Evolutionary conservation across 768 basidiomycete species (phyloP).

Genomic region (Botryobasidium botryosum): DNA sequence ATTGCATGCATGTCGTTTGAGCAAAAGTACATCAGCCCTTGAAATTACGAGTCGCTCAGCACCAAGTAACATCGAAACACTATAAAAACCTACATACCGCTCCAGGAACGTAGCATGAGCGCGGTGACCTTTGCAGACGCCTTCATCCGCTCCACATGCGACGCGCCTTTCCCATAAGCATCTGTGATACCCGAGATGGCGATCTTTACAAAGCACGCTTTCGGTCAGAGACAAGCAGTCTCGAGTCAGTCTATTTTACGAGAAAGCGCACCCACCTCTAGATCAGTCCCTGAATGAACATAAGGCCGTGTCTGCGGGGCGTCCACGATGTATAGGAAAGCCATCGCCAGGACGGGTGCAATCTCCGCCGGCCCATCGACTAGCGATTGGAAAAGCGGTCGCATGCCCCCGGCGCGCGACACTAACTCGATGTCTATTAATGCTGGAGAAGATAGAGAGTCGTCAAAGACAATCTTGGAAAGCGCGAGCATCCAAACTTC

Average conservation of each 20-base stretch:
- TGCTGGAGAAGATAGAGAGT: constrained; percentile 30
- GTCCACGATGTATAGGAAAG: constrained; percentile 73
- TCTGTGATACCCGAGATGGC: constrained; percentile 83
- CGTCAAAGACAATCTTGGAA: constrained; percentile 1
- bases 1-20: constrained; percentile 79
- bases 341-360: constrained; percentile 55
- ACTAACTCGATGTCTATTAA: constrained; percentile 77
- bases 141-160: constrained; percentile 65
- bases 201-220: constrained; percentile 31
- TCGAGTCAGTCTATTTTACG: not conserved
- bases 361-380: constrained; percentile 84
- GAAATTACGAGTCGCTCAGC: constrained; percentile 1
- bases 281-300: constrained; percentile 64
- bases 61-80: not conserved
- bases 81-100: constrained; percentile 43
- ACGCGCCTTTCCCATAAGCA: constrained; percentile 68
- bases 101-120: constrained; percentile 80
- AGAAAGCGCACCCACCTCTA: constrained; percentile 47
- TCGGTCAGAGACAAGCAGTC: constrained; percentile 1
- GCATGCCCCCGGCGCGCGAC: constrained; percentile 62
- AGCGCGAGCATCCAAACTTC: constrained; percentile 16
- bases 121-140: constrained; percentile 63
- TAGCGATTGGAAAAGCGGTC: constrained; percentile 69
- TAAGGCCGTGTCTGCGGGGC: constrained; percentile 66
- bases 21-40: constrained; percentile 84